phyloP scores from a whole-genome alignment of 495 filamentous ascomycete species.

The Neurospora tetrasperma region DNA sequence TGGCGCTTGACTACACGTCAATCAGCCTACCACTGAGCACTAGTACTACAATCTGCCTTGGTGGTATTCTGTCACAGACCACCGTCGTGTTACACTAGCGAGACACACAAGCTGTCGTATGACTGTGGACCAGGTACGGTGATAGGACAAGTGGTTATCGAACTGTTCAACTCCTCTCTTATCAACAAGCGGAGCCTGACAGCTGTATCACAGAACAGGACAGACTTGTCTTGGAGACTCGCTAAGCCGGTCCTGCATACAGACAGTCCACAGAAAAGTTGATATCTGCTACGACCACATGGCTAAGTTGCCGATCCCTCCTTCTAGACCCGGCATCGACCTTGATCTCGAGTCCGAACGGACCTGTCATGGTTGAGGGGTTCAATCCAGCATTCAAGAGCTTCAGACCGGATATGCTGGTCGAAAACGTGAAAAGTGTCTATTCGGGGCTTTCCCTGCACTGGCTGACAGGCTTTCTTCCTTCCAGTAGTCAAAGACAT shows the following conservation, averaged over 20 bases:
- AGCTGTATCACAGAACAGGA: background rate
- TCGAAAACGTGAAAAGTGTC: background rate
- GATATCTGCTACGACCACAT: background rate
- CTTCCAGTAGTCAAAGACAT: background rate
- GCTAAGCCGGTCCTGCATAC: background rate
- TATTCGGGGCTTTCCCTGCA: background rate
- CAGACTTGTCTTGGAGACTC: background rate
- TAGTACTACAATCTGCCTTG: background rate
- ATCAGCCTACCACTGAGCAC: background rate
- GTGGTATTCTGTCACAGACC: background rate
- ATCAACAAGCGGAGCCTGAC: background rate
- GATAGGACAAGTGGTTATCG: background rate
- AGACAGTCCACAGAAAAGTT: background rate
- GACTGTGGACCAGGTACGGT: background rate
- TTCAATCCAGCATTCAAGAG: background rate
- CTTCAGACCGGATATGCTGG: background rate
- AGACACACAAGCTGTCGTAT: background rate
- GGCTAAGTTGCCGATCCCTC: background rate
- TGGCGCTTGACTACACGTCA: background rate
- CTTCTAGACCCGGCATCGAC: background rate
- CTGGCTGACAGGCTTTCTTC: background rate
- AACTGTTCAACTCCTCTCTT: background rate
- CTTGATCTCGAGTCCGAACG: background rate
- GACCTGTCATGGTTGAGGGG: background rate
- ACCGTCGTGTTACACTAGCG: background rate